phyloP scores from a whole-genome alignment of 1,139 yeast genomes.

The Magnusiomyces magnusii region DNA sequence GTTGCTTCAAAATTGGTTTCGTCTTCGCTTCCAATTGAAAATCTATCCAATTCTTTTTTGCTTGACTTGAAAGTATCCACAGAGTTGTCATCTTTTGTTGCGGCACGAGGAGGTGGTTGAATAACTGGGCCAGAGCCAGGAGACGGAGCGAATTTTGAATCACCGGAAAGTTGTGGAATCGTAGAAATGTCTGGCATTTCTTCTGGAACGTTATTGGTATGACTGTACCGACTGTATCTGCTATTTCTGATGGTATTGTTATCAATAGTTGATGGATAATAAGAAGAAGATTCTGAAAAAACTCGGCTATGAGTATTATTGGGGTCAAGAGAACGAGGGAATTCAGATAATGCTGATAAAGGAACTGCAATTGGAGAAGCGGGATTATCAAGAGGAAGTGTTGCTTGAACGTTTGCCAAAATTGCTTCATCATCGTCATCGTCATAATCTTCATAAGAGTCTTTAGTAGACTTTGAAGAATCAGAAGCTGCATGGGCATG shows the following conservation, averaged over 20 bases:
- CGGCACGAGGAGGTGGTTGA: not conserved
- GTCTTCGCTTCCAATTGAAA: constrained; percentile 1
- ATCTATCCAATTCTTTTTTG: not conserved
- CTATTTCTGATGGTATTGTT: not conserved
- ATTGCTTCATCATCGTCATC: not conserved
- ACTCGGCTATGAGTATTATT: not conserved
- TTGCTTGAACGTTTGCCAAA: not conserved
- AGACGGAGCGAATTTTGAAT: not conserved
- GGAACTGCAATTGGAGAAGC: not conserved
- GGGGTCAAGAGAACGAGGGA: not conserved
- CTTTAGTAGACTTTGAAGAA: not conserved
- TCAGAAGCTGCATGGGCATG: not conserved
- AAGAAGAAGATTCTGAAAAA: not conserved
- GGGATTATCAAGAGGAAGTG: not conserved
- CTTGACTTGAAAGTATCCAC: not conserved
- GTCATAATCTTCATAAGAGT: not conserved
- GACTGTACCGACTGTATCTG: not conserved
- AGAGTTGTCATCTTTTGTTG: not conserved
- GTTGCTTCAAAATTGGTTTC: constrained; percentile 4
- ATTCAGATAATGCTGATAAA: not conserved
- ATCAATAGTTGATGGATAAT: not conserved
- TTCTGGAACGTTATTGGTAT: not conserved
- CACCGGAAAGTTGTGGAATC: not conserved
- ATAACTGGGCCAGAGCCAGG: not conserved
- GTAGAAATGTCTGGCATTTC: not conserved